Base-by-base conservation (phyloP, 1,284 basidiomycete genomes). In the Chondrostereum purpureum region DNA sequence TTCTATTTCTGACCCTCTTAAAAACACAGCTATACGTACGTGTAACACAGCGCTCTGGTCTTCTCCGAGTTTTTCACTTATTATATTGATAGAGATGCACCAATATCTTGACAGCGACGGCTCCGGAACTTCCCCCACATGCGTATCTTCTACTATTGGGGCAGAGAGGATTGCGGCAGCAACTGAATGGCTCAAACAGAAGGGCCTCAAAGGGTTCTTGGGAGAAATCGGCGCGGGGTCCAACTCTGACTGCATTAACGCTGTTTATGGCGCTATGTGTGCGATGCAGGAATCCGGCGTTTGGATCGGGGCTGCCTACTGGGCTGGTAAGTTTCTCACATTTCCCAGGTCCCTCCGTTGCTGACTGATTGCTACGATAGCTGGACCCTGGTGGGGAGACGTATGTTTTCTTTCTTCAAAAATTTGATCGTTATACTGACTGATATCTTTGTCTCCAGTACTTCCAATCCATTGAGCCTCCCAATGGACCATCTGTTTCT, bases 91-190 rank as follows among this genome's bases (percentile, higher is more conserved):
- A 31, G 27, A 31, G 27, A 31, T 31, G 27, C 27, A 82, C 58
- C 78, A 82, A 59, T 83, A 83, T 64, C 77, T 82, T 51, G 80
- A 81, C 60, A 75, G 72, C 40, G 79, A 83, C 57, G 71, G 76
- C 51, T 80, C 77, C 38, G 80, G 79, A 44, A 81, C 79, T 4
- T 69, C 60, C 39, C 58, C 55, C 4, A 69, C 63, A 21, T 82
- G 80, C 54, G 79, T 82, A 14, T 77, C 73, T 8, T 64, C 71
- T 14, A 80, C 77, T 19, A 80, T 82, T 55, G 77, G 75, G 46
- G 70, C 69, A 18, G 73, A 78, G 51, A 77, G 78, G 52, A 60
- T 82, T 41, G 65, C 70, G 31, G 70, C 57, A 36, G 78, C 79
- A 3, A 81, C 79, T 3, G 52, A 58, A 21, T 82, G 80, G 79